A percentile compares a stretch with the other conserved stretches of the same genome.
Evolutionary conservation across 75 land plant species (phyloP).

Genomic region (Cryptomeria japonica): DNA sequence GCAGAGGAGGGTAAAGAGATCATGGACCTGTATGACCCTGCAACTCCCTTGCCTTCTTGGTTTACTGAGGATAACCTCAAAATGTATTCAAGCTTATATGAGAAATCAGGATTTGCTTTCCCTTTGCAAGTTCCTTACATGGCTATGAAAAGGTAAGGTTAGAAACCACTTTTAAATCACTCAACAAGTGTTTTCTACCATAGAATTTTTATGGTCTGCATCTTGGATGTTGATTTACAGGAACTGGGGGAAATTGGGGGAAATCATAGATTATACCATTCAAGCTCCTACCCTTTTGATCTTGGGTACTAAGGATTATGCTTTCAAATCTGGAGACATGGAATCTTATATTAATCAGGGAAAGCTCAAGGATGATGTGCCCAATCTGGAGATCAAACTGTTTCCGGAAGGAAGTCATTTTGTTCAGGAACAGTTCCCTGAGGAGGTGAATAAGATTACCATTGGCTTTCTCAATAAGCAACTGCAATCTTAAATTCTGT

Average conservation of each 20-base stretch:
- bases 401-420: conserved; percentile 59
- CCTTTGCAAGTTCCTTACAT: conserved; percentile 39
- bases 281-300: conserved; percentile 35
- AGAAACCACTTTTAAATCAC: neutral
- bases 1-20: no score
- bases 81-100: no score
- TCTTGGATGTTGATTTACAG: neutral
- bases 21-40: no score
- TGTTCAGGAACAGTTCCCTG: conserved; percentile 60
- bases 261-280: conserved; percentile 16
- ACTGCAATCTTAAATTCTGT: neutral
- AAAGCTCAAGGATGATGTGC: conserved; percentile 29
- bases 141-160: neutral
- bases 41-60: neutral
- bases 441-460: conserved; percentile 47
- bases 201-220: neutral
- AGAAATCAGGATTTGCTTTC: no score
- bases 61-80: neutral
- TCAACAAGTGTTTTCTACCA: neutral
- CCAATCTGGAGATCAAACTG: conserved; percentile 26
- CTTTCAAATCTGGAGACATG: conserved; percentile 40
- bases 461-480: conserved; percentile 42
- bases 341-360: conserved; percentile 40
- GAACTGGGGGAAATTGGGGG: conserved; percentile 7
- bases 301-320: conserved; percentile 55